Evolutionary conservation across 257 asterid genomes (phyloP).

Genomic region (Vinca minor): DNA sequence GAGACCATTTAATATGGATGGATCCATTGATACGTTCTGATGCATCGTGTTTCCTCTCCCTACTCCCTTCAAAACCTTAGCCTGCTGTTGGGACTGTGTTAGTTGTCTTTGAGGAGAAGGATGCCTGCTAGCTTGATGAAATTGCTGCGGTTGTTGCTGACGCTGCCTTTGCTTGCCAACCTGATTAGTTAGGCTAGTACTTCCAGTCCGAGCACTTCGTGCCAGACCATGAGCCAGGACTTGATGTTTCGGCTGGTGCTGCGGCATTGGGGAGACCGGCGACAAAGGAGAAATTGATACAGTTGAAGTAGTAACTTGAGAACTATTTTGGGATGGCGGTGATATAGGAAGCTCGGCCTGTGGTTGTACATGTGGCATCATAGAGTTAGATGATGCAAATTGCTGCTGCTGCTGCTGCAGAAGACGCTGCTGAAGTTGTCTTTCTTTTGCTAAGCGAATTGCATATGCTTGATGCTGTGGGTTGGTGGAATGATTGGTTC

Average conservation of each 20-base stretch:
- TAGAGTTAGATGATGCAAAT: slow-evolving; percentile 46
- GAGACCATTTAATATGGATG: slow-evolving; percentile 45
- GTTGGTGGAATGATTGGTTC: too few relatives aligned
- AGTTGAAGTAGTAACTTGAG: slow-evolving; percentile 42
- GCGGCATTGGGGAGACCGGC: slow-evolving; percentile 48
- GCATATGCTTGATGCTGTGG: slow-evolving; percentile 43
- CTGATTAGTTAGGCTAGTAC: slow-evolving; percentile 44
- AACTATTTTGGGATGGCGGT: slow-evolving; percentile 43
- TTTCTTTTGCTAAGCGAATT: slow-evolving; percentile 65
- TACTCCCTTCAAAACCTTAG: slow-evolving; percentile 61
- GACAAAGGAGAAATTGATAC: slow-evolving; percentile 46
- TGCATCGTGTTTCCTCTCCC: slow-evolving; percentile 57
- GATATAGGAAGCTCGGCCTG: slow-evolving; percentile 58
- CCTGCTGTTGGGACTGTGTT: slow-evolving; percentile 52
- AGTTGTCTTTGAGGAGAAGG: slow-evolving; percentile 60
- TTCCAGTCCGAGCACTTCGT: slow-evolving; percentile 44
- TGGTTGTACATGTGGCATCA: slow-evolving; percentile 55
- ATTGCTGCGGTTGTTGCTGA: slow-evolving; percentile 33
- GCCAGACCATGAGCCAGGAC: slow-evolving; percentile 48
- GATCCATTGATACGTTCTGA: slow-evolving; percentile 48
- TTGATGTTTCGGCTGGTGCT: slow-evolving; percentile 59
- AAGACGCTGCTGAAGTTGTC: slow-evolving; percentile 57
- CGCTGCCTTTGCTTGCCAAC: slow-evolving; percentile 39
- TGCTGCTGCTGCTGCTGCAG: slow-evolving; percentile 43
- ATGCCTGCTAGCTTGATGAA: slow-evolving; percentile 35